These are phyloP conservation scores for Dianthus caryophyllus DNA, from an alignment of 148 eudicot species.

Conservation along the genomic window DNA sequence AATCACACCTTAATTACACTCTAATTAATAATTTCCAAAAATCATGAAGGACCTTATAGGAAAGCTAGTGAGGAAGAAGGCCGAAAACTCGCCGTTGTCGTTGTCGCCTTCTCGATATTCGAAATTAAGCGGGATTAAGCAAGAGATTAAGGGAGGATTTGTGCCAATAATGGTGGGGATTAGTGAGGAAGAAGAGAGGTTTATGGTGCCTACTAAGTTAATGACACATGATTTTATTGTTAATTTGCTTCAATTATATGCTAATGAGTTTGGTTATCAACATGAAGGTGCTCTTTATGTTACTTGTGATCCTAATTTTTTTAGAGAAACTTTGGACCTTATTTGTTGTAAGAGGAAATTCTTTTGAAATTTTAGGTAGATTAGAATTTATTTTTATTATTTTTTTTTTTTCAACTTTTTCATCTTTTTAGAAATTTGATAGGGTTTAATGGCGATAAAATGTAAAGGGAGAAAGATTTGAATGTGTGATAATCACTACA, in stretches of 20 bases:
- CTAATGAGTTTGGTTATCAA: slow-evolving; percentile 19
- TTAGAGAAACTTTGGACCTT: background rate
- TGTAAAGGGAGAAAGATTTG: too few species aligned
- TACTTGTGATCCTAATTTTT: slow-evolving; percentile 14
- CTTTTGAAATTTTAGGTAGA: background rate
- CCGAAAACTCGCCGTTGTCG: background rate
- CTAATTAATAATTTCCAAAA: background rate
- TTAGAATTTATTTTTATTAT: too few species aligned
- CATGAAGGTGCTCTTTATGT: slow-evolving; percentile 18
- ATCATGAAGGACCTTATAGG: slow-evolving; percentile 13
- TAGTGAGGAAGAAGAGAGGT: slow-evolving; percentile 18
- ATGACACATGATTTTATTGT: slow-evolving; percentile 17
- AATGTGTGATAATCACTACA: too few species aligned
- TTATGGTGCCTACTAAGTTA: slow-evolving; percentile 21
- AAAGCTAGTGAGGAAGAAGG: slow-evolving; percentile 18
- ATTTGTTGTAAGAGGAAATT: slow-evolving; percentile 11
- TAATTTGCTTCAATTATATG: slow-evolving; percentile 14
- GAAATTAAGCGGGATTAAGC: slow-evolving; percentile 1
- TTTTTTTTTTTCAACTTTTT: too few species aligned
- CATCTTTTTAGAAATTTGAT: too few species aligned
- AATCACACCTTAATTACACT: background rate
- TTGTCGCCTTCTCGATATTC: slow-evolving; percentile 14
- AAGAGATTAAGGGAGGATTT: slow-evolving; percentile 6
- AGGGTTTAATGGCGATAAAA: too few species aligned
- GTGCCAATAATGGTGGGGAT: slow-evolving; percentile 22